Conservation (phyloP, 1,284 basidiomycete species). For the Cystobasidium pallidum region DNA sequence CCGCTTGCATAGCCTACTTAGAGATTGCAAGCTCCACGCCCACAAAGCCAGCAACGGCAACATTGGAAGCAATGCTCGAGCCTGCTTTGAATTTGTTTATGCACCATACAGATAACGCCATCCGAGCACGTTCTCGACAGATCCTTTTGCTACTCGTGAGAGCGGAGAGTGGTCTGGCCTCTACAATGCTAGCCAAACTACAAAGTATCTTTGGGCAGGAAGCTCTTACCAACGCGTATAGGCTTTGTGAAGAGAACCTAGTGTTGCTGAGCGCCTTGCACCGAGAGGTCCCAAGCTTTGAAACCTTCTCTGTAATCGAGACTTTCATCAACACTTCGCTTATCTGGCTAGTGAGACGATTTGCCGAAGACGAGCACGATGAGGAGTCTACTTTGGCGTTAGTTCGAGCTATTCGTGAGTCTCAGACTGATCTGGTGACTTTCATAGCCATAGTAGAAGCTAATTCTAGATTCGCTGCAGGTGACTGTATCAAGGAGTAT, state of each 20-base stretch:
- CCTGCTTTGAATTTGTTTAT: not conserved
- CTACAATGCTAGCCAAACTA: not conserved
- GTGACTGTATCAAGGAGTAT: not conserved
- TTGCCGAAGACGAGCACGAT: constrained; percentile 56
- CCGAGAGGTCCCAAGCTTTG: not conserved
- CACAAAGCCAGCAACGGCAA: not conserved
- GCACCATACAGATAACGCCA: too few relatives aligned
- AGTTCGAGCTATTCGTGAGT: constrained; percentile 45
- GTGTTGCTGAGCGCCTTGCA: not conserved
- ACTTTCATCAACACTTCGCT: constrained; percentile 46
- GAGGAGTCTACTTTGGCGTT: constrained; percentile 24
- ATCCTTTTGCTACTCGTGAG: not conserved
- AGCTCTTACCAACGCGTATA: not conserved
- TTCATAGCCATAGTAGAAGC: too few relatives aligned
- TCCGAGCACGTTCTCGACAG: not conserved
- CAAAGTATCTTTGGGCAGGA: constrained; percentile 2
- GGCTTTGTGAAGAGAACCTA: constrained; percentile 1
- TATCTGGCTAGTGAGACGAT: constrained; percentile 56
- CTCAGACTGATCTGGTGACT: not conserved
- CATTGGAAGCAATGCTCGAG: not conserved
- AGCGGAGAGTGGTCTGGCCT: not conserved
- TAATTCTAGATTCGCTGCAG: not conserved
- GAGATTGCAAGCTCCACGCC: not conserved
- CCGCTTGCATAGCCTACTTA: constrained; percentile 11
- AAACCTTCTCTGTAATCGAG: constrained; percentile 19